Evolutionary conservation across 305 asterid genomes (phyloP).

Genomic region (Fraxinus dipetala): DNA sequence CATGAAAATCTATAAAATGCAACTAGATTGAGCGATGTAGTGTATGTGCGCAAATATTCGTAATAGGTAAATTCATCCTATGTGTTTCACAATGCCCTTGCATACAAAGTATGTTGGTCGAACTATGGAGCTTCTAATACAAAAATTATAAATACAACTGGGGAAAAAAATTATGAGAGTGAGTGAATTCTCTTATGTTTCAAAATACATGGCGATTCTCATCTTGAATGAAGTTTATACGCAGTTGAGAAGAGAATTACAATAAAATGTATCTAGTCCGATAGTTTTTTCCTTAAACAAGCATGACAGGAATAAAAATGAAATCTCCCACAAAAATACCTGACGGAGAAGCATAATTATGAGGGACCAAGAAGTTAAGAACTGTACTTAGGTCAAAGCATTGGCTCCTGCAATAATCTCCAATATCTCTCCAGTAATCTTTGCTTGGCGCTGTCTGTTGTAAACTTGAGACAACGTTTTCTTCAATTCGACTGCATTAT

Average conservation of each 20-base stretch:
- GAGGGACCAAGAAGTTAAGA: background rate
- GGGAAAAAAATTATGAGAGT: background rate
- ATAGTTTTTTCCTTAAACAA: conserved; percentile 17
- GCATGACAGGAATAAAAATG: conserved; percentile 23
- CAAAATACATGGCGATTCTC: conserved; percentile 41
- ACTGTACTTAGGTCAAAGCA: conserved; percentile 41
- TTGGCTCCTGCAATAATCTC: conserved; percentile 90
- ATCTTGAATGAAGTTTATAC: conserved; percentile 34
- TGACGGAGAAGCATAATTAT: conserved; percentile 27
- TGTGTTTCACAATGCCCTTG: background rate
- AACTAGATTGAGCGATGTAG: background rate
- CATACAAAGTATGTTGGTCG: background rate
- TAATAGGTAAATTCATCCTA: background rate
- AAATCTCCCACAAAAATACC: conserved; percentile 36
- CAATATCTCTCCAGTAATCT: conserved; percentile 92
- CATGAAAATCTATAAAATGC: too few species aligned
- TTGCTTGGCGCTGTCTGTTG: conserved; percentile 86
- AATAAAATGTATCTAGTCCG: conserved; percentile 30
- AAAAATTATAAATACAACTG: background rate
- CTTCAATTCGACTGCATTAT: conserved; percentile 79
- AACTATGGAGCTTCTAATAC: background rate
- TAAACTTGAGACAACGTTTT: conserved; percentile 55
- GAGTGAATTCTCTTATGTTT: conserved; percentile 20
- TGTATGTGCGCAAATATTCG: background rate
- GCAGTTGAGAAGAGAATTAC: conserved; percentile 31